A percentile compares a stretch with the other conserved stretches of the same genome.
These are phyloP conservation scores for Fusarium papillatum DNA, from an alignment of 2,329 filamentous ascomycete species.

Conservation along the genomic window DNA sequence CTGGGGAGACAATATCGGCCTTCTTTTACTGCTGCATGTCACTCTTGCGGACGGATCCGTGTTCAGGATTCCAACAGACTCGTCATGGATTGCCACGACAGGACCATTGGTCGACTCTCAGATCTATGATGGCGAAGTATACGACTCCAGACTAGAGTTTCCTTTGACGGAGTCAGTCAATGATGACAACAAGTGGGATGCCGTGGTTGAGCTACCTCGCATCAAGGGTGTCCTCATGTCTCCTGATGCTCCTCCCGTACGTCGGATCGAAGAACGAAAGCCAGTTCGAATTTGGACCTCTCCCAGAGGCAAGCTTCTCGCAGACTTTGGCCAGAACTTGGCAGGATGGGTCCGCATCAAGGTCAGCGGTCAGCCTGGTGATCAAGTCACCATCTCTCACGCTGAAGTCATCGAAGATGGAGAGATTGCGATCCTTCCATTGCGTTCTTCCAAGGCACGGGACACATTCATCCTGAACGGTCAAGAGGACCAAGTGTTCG, in stretches of 20 bases:
- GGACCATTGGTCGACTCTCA: neutral
- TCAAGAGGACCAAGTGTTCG: neutral
- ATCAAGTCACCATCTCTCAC: neutral
- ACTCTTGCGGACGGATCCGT: neutral
- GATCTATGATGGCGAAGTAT: neutral
- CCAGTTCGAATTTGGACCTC: neutral
- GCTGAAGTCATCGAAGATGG: neutral
- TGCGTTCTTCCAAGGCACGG: neutral
- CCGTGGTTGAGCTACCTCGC: neutral
- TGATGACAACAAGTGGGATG: neutral
- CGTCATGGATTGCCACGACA: neutral
- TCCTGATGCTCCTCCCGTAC: neutral
- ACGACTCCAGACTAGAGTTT: neutral
- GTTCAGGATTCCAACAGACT: neutral
- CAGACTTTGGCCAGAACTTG: neutral
- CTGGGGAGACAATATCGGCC: neutral
- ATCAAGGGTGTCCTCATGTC: neutral
- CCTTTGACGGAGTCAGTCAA: neutral
- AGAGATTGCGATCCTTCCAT: neutral
- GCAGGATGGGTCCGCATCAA: neutral
- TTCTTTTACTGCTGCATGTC: neutral
- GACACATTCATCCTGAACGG: neutral
- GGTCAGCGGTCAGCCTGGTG: neutral
- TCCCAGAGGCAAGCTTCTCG: neutral
- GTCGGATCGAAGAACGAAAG: neutral